Conservation (phyloP, 2,329 filamentous ascomycete genomes). For the Microsporum ferrugineum region DNA sequence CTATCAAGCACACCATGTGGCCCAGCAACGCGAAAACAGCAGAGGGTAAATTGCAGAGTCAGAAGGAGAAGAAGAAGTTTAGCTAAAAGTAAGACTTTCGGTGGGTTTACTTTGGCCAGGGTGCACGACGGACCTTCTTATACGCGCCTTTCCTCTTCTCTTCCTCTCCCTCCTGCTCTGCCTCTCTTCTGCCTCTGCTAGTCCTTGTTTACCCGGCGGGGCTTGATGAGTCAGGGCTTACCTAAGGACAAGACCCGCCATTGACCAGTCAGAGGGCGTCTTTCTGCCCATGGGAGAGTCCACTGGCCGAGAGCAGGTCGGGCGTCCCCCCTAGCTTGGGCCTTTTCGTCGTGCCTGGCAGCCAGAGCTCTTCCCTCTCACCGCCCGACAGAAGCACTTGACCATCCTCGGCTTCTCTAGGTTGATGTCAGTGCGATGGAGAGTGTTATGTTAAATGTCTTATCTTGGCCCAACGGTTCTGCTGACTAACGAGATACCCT, state of each 20-base stretch:
- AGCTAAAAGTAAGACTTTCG: not conserved
- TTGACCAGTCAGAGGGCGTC: not conserved
- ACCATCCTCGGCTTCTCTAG: too few relatives aligned
- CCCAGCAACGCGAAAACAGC: not conserved
- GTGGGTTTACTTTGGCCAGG: not conserved
- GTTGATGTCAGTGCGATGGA: too few relatives aligned
- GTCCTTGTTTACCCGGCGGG: not conserved
- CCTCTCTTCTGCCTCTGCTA: too few relatives aligned
- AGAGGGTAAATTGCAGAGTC: not conserved
- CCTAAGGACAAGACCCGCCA: not conserved
- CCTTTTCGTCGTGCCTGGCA: too few relatives aligned
- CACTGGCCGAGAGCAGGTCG: not conserved
- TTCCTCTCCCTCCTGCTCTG: too few relatives aligned
- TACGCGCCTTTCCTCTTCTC: too few relatives aligned
- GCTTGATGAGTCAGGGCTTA: not conserved
- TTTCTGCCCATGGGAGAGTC: not conserved
- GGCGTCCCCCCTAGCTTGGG: not conserved
- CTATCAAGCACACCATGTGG: constrained; percentile 1
- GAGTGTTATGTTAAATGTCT: too few relatives aligned
- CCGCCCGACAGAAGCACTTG: too few relatives aligned
- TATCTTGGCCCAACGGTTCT: not conserved
- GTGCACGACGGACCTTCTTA: too few relatives aligned
- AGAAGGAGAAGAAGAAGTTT: not conserved
- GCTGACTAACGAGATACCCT: not conserved
- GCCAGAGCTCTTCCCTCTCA: too few relatives aligned